Conservation (phyloP, 768 basidiomycete species). For the Coprinellus aureogranulatus region DNA sequence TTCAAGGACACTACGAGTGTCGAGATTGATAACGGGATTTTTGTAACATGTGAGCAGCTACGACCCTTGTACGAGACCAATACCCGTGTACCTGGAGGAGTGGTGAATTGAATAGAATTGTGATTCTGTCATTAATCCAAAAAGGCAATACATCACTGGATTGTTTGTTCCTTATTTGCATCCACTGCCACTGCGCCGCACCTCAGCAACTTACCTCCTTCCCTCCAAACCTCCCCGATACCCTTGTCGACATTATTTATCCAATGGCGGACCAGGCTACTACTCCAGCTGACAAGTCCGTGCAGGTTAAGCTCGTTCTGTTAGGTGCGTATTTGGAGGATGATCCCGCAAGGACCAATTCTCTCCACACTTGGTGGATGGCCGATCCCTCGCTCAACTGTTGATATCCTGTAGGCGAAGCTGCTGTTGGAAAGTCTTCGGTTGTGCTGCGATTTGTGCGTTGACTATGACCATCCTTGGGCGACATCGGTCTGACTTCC, state of each 20-base stretch:
- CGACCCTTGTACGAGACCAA: constrained; percentile 31
- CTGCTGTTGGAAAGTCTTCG: constrained; percentile 98
- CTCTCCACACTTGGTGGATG: constrained; percentile 1
- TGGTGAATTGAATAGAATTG: background rate
- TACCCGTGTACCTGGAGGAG: background rate
- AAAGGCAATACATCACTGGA: constrained; percentile 18
- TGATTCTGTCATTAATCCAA: constrained; percentile 17
- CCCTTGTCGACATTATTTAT: constrained; percentile 15
- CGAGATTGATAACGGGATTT: constrained; percentile 44
- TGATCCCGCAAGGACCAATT: background rate
- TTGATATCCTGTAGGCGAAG: constrained; percentile 67
- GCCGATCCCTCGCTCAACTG: constrained; percentile 4
- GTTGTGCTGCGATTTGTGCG: constrained; percentile 94
- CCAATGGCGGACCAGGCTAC: constrained; percentile 75
- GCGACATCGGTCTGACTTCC: constrained; percentile 13
- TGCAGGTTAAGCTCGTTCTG: constrained; percentile 96
- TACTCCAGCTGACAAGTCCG: constrained; percentile 79
- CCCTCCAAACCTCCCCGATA: constrained; percentile 13
- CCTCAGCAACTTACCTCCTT: constrained; percentile 7
- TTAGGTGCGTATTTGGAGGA: constrained; percentile 55
- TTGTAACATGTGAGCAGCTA: constrained; percentile 42
- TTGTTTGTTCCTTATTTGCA: too few species aligned
- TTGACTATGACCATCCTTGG: constrained; percentile 17
- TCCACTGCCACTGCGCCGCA: constrained; percentile 8
- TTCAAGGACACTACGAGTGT: constrained; percentile 27